These are phyloP conservation scores for Acanthochlamys bracteata DNA, from an alignment of 106 monocot genomes.

Conservation along the genomic window DNA sequence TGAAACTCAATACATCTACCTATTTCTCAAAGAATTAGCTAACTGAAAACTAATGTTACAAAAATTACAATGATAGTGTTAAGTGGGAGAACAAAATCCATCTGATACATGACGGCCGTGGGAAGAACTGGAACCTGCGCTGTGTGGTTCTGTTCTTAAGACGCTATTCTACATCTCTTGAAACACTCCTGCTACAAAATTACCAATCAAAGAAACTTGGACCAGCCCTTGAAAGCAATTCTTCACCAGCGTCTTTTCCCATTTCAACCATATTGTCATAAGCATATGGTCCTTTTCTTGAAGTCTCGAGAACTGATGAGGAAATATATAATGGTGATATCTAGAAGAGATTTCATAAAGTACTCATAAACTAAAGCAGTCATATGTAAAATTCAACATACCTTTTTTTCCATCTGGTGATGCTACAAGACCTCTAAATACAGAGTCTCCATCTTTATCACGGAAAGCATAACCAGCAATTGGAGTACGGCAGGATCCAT, in stretches of 20 bases:
- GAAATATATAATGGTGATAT: too few species aligned
- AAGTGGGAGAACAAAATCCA: too few species aligned
- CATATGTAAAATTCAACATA: conserved; percentile 14
- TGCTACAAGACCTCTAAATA: conserved; percentile 88
- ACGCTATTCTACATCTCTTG: too few species aligned
- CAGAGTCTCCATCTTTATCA: conserved; percentile 61
- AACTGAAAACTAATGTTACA: too few species aligned
- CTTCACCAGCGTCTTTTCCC: conserved; percentile 69
- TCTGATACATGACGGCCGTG: too few species aligned
- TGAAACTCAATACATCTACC: too few species aligned
- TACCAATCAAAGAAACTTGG: conserved; percentile 55
- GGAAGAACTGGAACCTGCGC: too few species aligned
- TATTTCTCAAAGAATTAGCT: too few species aligned
- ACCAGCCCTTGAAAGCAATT: conserved; percentile 49
- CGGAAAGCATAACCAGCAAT: conserved; percentile 83
- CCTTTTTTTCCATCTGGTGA: conserved; percentile 93
- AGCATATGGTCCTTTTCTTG: conserved; percentile 38
- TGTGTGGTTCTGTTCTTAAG: too few species aligned
- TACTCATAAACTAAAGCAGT: too few species aligned
- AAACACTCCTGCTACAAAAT: neutral
- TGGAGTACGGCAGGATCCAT: conserved; percentile 93
- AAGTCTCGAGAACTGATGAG: conserved; percentile 47
- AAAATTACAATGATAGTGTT: too few species aligned
- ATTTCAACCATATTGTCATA: conserved; percentile 53
- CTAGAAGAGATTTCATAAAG: neutral